phyloP scores from a whole-genome alignment of 192 early-diverging fungal genomes.

The Mortierella alpina region DNA sequence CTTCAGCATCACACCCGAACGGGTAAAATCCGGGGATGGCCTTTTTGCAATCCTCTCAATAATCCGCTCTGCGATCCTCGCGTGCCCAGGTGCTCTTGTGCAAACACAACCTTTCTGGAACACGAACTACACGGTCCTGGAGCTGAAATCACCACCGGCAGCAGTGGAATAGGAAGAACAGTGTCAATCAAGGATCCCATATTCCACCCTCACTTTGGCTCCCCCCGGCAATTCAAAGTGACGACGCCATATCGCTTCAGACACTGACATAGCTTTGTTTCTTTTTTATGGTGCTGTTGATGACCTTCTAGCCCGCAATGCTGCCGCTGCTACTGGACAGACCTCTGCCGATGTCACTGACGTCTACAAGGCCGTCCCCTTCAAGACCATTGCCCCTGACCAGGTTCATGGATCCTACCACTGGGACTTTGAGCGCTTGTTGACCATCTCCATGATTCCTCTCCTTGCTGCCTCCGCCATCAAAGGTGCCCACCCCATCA shows the following conservation, averaged over 20 bases:
- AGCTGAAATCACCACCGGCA: background rate
- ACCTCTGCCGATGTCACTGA: slow-evolving; percentile 36
- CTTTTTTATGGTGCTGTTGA: background rate
- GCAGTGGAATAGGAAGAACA: background rate
- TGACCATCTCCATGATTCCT: slow-evolving; percentile 80
- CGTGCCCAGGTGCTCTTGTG: too few relatives aligned
- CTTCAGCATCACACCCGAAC: slow-evolving; percentile 4
- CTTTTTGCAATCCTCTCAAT: background rate
- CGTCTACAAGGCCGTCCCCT: slow-evolving; percentile 55
- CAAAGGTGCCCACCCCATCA: slow-evolving; percentile 86
- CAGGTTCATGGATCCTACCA: slow-evolving; percentile 91
- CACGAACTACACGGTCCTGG: background rate
- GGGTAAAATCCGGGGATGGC: slow-evolving; percentile 20
- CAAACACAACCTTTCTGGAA: background rate
- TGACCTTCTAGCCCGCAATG: slow-evolving; percentile 19
- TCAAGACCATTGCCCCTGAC: slow-evolving; percentile 59
- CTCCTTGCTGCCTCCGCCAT: slow-evolving; percentile 80
- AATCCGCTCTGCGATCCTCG: background rate
- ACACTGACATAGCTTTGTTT: background rate
- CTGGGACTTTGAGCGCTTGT: slow-evolving; percentile 95
- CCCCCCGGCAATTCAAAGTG: too few relatives aligned
- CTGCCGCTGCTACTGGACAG: slow-evolving; percentile 20
- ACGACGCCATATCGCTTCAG: background rate
- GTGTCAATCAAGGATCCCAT: background rate
- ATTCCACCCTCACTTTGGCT: background rate